Base-by-base conservation (phyloP, 139 green algal genomes). In the Edaphochlamys debaryana region DNA sequence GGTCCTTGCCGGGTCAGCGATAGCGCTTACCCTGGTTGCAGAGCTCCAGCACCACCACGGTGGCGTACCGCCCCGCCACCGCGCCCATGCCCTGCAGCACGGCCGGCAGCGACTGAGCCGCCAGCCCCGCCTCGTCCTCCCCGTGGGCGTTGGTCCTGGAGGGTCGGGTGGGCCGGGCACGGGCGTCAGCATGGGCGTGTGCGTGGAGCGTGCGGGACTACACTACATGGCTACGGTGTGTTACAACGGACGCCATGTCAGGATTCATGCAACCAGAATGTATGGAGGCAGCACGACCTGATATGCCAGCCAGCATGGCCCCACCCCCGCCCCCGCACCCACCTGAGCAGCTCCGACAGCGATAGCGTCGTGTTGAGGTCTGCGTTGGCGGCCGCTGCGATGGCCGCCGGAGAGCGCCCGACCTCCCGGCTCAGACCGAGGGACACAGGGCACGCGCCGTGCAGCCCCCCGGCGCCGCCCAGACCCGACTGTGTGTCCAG, bases 1-100 rank as follows among this genome's bases (percentile, higher is more conserved):
- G n/a, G n/a, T n/a, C n/a, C n/a, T n/a, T n/a, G n/a, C n/a, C n/a
- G n/a, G n/a, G n/a, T n/a, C n/a, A n/a, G n/a, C n/a, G n/a, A n/a
- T n/a, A n/a, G n/a, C n/a, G n/a, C 36, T 3, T 48, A 80, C 73
- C 73, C 58, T 80, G 73, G 73, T 80, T 80, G 52, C 56, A 69
- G 19, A 30, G 67, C 52, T 80, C 73, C 36, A 69, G 73, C 29
- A 80, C 58, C 54, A 80, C 73, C 29, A 80, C 40, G 37, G 73
- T 80, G 73, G 32, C 52, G 73, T 69, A 38, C 4, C 40, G 29
- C 3, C 73, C 73, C 54, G 73, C 56, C 29, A 34, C 29, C 9
- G 73, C 58, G 30, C 73, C 73, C 56, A 80, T 80, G 40, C 32
- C 32, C 36, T 58, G 37, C 73, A 80, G 56, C 54, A 69, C 27